These are phyloP conservation scores for Cyberlindnera galapagoensis DNA, from an alignment of 805 yeast species.

Conservation along the genomic window DNA sequence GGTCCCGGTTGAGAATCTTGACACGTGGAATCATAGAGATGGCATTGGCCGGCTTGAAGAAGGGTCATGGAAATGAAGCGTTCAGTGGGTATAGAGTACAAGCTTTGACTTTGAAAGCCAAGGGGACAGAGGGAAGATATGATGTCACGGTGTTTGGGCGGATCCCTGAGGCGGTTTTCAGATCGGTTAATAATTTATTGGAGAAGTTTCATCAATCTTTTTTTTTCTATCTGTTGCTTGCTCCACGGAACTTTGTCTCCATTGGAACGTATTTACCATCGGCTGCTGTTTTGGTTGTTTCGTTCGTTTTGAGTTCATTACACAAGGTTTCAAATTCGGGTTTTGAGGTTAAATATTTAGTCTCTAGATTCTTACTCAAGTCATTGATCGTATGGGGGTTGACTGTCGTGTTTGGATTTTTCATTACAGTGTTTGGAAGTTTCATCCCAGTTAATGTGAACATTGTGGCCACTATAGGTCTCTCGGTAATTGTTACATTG, in stretches of 20 bases:
- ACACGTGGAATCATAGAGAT: slow-evolving; percentile 60
- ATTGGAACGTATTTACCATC: slow-evolving; percentile 91
- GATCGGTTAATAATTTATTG: slow-evolving; percentile 84
- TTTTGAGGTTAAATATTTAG: slow-evolving; percentile 11
- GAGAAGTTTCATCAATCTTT: slow-evolving; percentile 97
- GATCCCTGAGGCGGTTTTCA: slow-evolving; percentile 75
- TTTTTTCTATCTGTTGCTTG: slow-evolving; percentile 79
- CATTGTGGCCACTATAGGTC: slow-evolving; percentile 11
- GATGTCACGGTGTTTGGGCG: slow-evolving; percentile 93
- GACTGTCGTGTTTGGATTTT: slow-evolving; percentile 16
- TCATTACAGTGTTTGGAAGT: slow-evolving; percentile 15
- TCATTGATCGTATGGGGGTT: slow-evolving; percentile 23
- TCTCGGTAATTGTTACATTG: slow-evolving; percentile 15
- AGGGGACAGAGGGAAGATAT: slow-evolving; percentile 45
- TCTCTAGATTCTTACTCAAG: slow-evolving; percentile 1
- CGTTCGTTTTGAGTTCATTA: slow-evolving; percentile 64
- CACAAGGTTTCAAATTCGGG: slow-evolving; percentile 42
- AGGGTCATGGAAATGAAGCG: slow-evolving; percentile 73
- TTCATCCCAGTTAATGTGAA: slow-evolving; percentile 11
- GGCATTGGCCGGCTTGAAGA: slow-evolving; percentile 62
- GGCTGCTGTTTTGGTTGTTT: slow-evolving; percentile 63
- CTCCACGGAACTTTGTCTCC: slow-evolving; percentile 78
- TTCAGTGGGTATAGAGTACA: slow-evolving; percentile 97
- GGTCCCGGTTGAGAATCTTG: slow-evolving; percentile 51
- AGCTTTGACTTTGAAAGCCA: slow-evolving; percentile 73